Base-by-base conservation (phyloP, 1,284 basidiomycete genomes). In the Tilletia caries region DNA sequence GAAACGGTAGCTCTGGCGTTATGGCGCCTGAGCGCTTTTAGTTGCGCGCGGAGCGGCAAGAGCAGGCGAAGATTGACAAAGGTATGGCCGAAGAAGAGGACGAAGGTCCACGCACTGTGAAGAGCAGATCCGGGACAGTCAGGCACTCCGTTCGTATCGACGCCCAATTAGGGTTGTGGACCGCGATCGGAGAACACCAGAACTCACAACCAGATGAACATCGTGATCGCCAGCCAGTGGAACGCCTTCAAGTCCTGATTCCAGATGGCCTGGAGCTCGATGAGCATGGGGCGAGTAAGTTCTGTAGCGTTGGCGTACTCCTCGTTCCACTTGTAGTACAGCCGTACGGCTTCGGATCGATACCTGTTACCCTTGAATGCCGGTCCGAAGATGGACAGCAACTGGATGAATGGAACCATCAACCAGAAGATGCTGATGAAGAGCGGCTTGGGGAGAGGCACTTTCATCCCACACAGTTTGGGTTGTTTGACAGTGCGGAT, bases 121-220 rank as follows among this genome's bases (percentile, higher is more conserved):
- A 60, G 12, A 60, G 23, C 23, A 8, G 23, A 18, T 8, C n/a
- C n/a, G n/a, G n/a, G 20, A 60, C 8, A 5, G 29, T 32, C 37
- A 41, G 37, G 15, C 15, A 15, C 37, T 15, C 8, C 15, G 37
- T 6, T 41, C 37, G 41, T 44, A 8, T 44, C 10, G 8, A 10
- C 18, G 41, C 41, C 18, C 37, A 2, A 15, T 10, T 6, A 41
- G 37, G 6, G 8, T 41, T 41, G 1, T 41, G n/a, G n/a, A n/a
- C n/a, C n/a, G n/a, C n/a, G n/a, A n/a, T n/a, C n/a, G n/a, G n/a
- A n/a, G n/a, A n/a, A n/a, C n/a, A n/a, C n/a, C n/a, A n/a, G n/a
- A n/a, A 60, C 54, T 60, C 32, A 60, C 54, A 60, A 60, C 54
- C 54, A 60, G 54, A 60, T 27, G 32, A 60, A 60, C 54, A 60